Conservation (phyloP, 1,284 basidiomycete genomes). For the Ceratobasidium sp. region DNA sequence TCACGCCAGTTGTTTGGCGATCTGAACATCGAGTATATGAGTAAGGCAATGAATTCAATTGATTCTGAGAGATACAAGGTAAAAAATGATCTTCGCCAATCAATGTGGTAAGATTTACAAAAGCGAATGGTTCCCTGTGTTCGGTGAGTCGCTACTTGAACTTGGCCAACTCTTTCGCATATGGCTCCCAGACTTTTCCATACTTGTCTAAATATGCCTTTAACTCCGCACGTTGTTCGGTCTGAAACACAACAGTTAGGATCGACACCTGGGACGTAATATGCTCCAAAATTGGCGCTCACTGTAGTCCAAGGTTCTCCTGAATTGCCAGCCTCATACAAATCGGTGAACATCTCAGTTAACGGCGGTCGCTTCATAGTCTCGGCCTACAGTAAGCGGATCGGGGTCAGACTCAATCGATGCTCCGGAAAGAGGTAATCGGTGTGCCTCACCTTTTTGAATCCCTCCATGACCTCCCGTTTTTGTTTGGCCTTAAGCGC, state of each 20-base stretch:
- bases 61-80: too few species aligned
- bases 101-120: too few species aligned
- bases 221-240: constrained; percentile 84
- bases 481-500: constrained; percentile 72
- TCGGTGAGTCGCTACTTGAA: constrained; percentile 57
- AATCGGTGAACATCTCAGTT: constrained; percentile 83
- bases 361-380: constrained; percentile 71
- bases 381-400: constrained; percentile 59
- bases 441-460: constrained; percentile 57
- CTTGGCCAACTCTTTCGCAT: constrained; percentile 79
- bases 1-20: too few species aligned
- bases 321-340: constrained; percentile 73
- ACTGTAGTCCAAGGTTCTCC: constrained; percentile 77
- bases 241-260: constrained; percentile 53
- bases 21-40: too few species aligned
- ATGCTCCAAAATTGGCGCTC: constrained; percentile 49
- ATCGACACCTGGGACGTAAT: neutral
- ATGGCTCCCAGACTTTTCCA: constrained; percentile 80
- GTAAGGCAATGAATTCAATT: too few species aligned
- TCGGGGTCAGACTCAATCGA: neutral
- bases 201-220: constrained; percentile 80
- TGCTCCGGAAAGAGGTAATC: neutral
- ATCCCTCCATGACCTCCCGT: constrained; percentile 76
- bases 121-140: neutral
- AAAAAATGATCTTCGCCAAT: too few species aligned